Conservation (phyloP, 2,329 filamentous ascomycete genomes). For the Chaetomium globosum region DNA sequence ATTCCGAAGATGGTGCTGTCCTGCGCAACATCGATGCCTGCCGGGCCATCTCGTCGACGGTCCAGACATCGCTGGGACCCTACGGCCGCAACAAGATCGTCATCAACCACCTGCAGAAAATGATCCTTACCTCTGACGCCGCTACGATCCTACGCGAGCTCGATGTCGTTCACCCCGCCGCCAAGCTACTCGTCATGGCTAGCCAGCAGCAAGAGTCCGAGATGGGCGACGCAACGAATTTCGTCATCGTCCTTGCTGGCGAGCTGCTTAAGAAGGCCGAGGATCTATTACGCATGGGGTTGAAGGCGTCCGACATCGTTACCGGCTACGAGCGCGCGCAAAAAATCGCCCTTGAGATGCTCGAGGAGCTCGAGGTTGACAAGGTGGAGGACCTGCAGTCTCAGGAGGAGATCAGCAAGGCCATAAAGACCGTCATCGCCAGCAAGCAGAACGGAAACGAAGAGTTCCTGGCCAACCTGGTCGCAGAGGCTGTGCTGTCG, state of each 20-base stretch:
- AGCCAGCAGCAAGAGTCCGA: constrained; percentile 98
- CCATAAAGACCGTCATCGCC: constrained; percentile 89
- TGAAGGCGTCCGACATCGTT: constrained; percentile 98
- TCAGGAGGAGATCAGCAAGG: constrained; percentile 85
- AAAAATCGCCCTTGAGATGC: constrained; percentile 77
- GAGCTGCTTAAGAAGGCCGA: constrained; percentile 97
- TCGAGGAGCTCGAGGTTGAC: constrained; percentile 90
- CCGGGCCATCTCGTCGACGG: constrained; percentile 90
- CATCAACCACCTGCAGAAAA: constrained; percentile 99
- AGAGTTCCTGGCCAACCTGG: constrained; percentile 81
- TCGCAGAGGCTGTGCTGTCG: constrained; percentile 80
- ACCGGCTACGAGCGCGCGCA: constrained; percentile 95
- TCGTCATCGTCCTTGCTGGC: constrained; percentile 93
- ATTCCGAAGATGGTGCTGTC: constrained; percentile 97
- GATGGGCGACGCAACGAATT: constrained; percentile 97
- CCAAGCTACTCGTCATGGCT: constrained; percentile 97
- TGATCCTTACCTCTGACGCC: constrained; percentile 97
- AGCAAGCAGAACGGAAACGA: constrained; percentile 97
- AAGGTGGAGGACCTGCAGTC: constrained; percentile 83
- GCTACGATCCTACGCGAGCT: constrained; percentile 96
- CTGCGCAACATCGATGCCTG: constrained; percentile 98
- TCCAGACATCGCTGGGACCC: constrained; percentile 94
- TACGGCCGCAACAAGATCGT: constrained; percentile 99
- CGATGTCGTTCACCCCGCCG: constrained; percentile 96
- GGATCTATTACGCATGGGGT: constrained; percentile 90